Base-by-base conservation (phyloP, 2,329 filamentous ascomycete genomes). In the Sporothrix globosa region DNA sequence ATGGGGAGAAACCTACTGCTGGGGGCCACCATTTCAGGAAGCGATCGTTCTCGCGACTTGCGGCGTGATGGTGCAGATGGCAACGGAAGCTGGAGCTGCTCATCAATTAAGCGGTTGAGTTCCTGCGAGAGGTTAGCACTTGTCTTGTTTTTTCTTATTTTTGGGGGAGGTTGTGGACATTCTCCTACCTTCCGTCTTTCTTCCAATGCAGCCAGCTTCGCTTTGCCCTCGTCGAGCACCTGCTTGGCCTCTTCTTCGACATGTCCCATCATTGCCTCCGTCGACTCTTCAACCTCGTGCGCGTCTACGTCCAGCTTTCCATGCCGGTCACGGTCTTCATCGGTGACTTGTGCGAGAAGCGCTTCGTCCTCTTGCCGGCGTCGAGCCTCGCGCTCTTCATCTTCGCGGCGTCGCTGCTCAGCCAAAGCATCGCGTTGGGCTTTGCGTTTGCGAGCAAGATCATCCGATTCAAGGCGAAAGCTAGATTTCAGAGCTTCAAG, bases 61-160 rank as follows among this genome's bases (percentile, higher is more conserved):
- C 74, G 74, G 61, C 77, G 68, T 7, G 74, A 75, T 14, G 77
- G 77, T 1, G 75, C 65, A 2, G 76, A 65, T 1, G 79, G 79
- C 52, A 81, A 67, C 2, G 80, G 76, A 24, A 73, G 67, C 68
- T 77, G 77, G 44, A 83, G 74, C 71, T 81, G 77, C 69, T 83
- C 81, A 46, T 83, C 82, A 52, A 83, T 81, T 53, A 79, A 75
- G 24, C 77, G 80, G 68, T 83, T 83, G 70, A 83, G 76, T 73
- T 83, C 81, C 81, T 82, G 19, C 17, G 52, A 17, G 27, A 9
- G 27, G 27, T 52, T 21, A 53, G 19, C 7, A 39, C 44, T 61
- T 60, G 6, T 30, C 30, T 4, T 13, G 6, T 19, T 2, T 6
- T 41, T 34, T 9, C 2, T 34, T 9, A 1, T 34, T 34, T 9